Evolutionary conservation across 2,329 filamentous ascomycete genomes (phyloP).

Genomic region (Stagonosporopsis vannaccii): DNA sequence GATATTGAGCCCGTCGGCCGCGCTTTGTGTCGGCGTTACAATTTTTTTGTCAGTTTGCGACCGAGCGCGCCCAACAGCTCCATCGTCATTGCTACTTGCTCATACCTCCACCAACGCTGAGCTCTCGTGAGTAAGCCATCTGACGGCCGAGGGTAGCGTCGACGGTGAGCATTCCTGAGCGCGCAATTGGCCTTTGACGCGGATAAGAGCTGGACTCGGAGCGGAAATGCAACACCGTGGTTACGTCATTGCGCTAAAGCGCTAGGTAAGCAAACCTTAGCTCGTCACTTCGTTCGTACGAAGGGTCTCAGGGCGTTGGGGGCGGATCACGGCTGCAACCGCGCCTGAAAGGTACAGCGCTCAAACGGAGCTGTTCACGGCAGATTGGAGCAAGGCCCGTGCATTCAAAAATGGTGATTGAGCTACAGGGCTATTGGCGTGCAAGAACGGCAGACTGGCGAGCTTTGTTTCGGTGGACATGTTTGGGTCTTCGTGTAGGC

Average conservation of each 20-base stretch:
- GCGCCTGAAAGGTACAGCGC: neutral
- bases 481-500: too few species aligned
- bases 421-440: too few species aligned
- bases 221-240: neutral
- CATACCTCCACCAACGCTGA: neutral
- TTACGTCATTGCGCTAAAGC: slow-evolving; percentile 9
- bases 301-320: neutral
- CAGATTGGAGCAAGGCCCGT: neutral
- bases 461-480: too few species aligned
- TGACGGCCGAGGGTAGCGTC: neutral
- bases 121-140: slow-evolving; percentile 1
- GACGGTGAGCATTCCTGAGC: neutral
- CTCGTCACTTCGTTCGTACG: neutral
- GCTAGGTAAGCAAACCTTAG: slow-evolving; percentile 4
- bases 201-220: neutral
- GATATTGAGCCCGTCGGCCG: neutral
- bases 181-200: slow-evolving; percentile 1
- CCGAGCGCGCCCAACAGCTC: slow-evolving; percentile 1
- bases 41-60: slow-evolving; percentile 9
- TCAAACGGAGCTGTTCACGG: neutral
- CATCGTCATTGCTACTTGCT: neutral
- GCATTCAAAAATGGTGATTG: neutral
- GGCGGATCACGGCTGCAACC: neutral
- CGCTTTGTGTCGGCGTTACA: slow-evolving; percentile 14
- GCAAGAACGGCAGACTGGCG: too few species aligned